These are phyloP conservation scores for Butyriboletus regius DNA, from an alignment of 1,284 basidiomycete species.

Conservation along the genomic window DNA sequence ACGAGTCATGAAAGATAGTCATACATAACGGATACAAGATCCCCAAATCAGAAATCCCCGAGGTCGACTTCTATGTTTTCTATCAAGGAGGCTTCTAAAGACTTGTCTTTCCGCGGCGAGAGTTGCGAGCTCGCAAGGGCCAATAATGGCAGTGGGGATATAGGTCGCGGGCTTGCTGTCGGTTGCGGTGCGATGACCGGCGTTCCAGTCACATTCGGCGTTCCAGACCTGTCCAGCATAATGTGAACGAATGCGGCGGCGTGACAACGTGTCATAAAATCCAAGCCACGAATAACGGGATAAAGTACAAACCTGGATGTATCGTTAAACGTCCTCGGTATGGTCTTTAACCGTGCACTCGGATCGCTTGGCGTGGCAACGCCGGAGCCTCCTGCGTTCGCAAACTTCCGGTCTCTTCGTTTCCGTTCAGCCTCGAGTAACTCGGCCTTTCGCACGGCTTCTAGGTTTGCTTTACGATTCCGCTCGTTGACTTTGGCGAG, in stretches of 20 bases:
- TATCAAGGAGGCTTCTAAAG: slow-evolving; percentile 53
- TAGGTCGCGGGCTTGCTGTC: slow-evolving; percentile 29
- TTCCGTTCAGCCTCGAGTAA: slow-evolving; percentile 58
- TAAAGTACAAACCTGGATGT: slow-evolving; percentile 43
- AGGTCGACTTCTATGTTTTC: slow-evolving; percentile 68
- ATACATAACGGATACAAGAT: neutral
- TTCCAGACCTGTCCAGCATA: slow-evolving; percentile 40
- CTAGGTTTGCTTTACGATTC: slow-evolving; percentile 74
- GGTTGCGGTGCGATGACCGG: slow-evolving; percentile 25
- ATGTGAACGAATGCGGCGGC: slow-evolving; percentile 3
- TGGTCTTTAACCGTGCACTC: slow-evolving; percentile 54
- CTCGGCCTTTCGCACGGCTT: slow-evolving; percentile 72
- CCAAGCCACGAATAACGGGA: slow-evolving; percentile 11
- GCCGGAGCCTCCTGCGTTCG: slow-evolving; percentile 38
- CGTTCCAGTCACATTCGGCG: slow-evolving; percentile 38
- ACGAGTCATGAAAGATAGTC: neutral
- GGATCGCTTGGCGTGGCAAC: slow-evolving; percentile 49
- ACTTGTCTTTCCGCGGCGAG: slow-evolving; percentile 34
- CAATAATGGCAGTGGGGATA: slow-evolving; percentile 39
- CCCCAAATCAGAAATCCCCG: slow-evolving; percentile 56
- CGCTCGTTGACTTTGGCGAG: slow-evolving; percentile 80
- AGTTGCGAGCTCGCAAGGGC: slow-evolving; percentile 20
- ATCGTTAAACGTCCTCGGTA: slow-evolving; percentile 47
- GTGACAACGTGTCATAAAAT: slow-evolving; percentile 5
- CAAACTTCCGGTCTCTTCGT: slow-evolving; percentile 56